Evolutionary conservation across 495 filamentous ascomycete species (phyloP), one percentile per base, ranked within the genome.

Genomic region (Penicillium salamii): DNA sequence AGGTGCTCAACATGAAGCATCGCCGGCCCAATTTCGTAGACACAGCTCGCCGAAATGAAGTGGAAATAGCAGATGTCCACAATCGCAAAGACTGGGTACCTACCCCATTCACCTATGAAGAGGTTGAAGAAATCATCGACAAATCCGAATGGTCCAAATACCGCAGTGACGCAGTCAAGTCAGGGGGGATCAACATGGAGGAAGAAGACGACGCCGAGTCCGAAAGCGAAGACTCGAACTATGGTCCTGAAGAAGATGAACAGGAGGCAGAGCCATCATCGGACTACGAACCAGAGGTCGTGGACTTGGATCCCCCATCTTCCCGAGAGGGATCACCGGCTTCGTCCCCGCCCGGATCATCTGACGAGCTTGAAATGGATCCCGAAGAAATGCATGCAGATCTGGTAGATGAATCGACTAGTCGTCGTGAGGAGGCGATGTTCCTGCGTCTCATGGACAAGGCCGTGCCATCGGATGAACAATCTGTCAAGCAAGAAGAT

Each of bases 11-110:
- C 46, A 68, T 77, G 68, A 66, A 68, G 36, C 56, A 49, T 14
- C 47, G 66, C 20, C 34, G 59, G 17, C 55, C 54, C 14, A 66
- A 80, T 11, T 83, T 82, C 42, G 90, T 88, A 82, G 64, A 62
- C 2, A 62, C 77, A 23, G 75, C 88, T 6, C 75, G 86, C 45
- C 75, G 83, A 52, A 75, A 84, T 53, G 65, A 75, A 24, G 50
- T 91, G 5, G 57, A 74, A 20, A 81, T 91, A 11, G 69, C 71
- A 28, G 74, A 85, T 33, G 55, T 57, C 13, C 52, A 58, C 39
- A 57, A 68, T 34, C 61, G 61, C 26, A 59, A 63, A 46, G 42
- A 69, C 41, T 60, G 55, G 42, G 48, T 58, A 39, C 32, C 63
- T 3, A 19, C 15, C 4, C 24, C 32, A 48, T 55, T 55, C 40